Evolutionary conservation across 345 rosid genomes (phyloP), one percentile per base, ranked within the genome.

Genomic region (Aquilaria sinensis): DNA sequence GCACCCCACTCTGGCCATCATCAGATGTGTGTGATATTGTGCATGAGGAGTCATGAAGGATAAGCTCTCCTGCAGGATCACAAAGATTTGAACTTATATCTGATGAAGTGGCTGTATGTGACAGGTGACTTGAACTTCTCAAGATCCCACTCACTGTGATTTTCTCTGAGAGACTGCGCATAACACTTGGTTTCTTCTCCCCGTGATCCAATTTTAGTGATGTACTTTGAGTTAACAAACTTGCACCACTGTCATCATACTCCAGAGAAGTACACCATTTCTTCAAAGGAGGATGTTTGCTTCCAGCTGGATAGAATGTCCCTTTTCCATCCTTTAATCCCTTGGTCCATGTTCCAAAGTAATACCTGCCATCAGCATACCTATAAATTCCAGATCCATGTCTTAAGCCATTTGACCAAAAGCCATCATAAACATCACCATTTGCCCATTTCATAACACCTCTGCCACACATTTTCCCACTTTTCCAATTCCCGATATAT

Each of bases 311-410:
- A 66, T 80, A 85, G 64, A 82, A 93, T 52, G 80, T 79, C 66
- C 97, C 98, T 73, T 93, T 93, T 51, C 98, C 98, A 47, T 93
- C 98, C 76, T 86, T 93, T 15, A 85, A 64, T 59, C 87, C 96
- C 63, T 63, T 70, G 34, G 82, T 80, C 98, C 98, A 93, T 10
- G 70, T 80, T 58, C 98, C 98, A 65, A 80, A 85, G 71, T 89
- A 93, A 62, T 80, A 85, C 55, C 90, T 85, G 32, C 96, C 97
- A 81, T 93, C 92, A 15, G 75, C 73, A 77, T 71, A 93, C 66
- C 77, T 84, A 72, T 93, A 89, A 65, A 86, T 74, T 12, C 98
- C 98, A 47, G 87, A 85, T 49, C 97, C 97, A 59, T 93, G 83
- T 62, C 85, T 83, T 31, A 67, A 67, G 46, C 97, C 97, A 67